These are phyloP conservation scores for Jasminum sambac DNA, from an alignment of 257 asterid species.

Conservation along the genomic window DNA sequence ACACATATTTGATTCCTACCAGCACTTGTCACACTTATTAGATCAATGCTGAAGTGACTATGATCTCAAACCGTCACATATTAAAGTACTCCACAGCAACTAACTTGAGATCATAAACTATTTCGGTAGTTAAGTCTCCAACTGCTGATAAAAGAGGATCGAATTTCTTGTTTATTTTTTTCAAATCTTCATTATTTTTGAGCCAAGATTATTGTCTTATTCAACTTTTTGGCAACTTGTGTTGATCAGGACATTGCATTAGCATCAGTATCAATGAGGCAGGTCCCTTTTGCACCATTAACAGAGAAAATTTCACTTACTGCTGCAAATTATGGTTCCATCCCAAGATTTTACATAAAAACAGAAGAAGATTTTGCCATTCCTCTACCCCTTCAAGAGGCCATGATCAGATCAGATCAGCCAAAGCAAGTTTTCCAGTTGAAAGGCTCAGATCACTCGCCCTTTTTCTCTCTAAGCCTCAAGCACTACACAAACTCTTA, in stretches of 20 bases:
- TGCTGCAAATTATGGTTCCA: conserved; percentile 46
- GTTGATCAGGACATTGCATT: conserved; percentile 49
- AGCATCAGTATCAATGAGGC: conserved; percentile 54
- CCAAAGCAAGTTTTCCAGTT: conserved; percentile 50
- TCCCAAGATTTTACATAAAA: conserved; percentile 46
- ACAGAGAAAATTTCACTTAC: conserved; percentile 44
- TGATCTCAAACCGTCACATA: no score
- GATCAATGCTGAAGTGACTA: no score
- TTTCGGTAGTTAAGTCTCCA: no score
- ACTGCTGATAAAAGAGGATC: no score
- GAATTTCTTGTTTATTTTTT: no score
- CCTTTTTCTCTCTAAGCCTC: conserved; percentile 64
- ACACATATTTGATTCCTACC: no score
- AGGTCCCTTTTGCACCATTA: conserved; percentile 49
- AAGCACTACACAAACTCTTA: conserved; percentile 44
- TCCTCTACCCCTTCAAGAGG: conserved; percentile 49
- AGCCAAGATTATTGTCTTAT: background rate
- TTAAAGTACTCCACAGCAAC: no score
- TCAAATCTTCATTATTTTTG: background rate
- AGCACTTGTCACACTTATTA: no score
- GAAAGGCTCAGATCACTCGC: conserved; percentile 60
- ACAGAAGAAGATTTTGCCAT: conserved; percentile 49
- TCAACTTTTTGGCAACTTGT: background rate
- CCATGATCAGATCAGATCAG: conserved; percentile 46
- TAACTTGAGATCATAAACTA: no score